Evolutionary conservation across 169 alveolate species (phyloP).

Genomic region (Cryptosporidium felis): DNA sequence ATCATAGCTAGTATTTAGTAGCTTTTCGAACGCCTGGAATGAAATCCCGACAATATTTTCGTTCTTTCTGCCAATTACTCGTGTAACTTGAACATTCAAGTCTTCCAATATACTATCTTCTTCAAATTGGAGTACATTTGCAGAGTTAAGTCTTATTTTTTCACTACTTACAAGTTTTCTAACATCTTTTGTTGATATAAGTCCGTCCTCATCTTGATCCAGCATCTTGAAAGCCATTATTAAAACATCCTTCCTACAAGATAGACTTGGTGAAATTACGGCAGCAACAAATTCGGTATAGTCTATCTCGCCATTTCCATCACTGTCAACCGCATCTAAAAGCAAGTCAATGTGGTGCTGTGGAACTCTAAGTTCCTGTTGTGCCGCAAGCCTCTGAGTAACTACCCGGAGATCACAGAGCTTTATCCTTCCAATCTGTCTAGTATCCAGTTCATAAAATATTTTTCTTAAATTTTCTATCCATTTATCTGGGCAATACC

Average conservation of each 20-base stretch:
- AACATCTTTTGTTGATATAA: constrained; percentile 31
- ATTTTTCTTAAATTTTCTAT: constrained; percentile 44
- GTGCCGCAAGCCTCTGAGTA: constrained; percentile 5
- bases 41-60: background rate
- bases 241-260: constrained; percentile 35
- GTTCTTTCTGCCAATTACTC: background rate
- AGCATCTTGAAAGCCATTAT: constrained; percentile 46
- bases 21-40: constrained; percentile 23
- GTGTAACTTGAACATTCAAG: constrained; percentile 20
- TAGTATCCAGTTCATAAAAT: constrained; percentile 38
- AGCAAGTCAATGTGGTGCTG: constrained; percentile 37
- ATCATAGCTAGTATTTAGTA: constrained; percentile 22
- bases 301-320: constrained; percentile 63
- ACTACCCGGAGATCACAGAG: constrained; percentile 25
- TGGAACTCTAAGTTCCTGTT: constrained; percentile 13
- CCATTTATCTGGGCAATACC: constrained; percentile 66
- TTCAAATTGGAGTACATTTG: background rate
- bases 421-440: constrained; percentile 43
- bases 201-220: constrained; percentile 50
- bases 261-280: constrained; percentile 19
- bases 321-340: constrained; percentile 63
- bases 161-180: constrained; percentile 17
- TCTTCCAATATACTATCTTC: constrained; percentile 51
- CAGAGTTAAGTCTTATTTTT: constrained; percentile 28
- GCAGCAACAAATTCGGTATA: constrained; percentile 63